Evolutionary conservation across 768 basidiomycete species (phyloP).

Genomic region (Russula sp.): DNA sequence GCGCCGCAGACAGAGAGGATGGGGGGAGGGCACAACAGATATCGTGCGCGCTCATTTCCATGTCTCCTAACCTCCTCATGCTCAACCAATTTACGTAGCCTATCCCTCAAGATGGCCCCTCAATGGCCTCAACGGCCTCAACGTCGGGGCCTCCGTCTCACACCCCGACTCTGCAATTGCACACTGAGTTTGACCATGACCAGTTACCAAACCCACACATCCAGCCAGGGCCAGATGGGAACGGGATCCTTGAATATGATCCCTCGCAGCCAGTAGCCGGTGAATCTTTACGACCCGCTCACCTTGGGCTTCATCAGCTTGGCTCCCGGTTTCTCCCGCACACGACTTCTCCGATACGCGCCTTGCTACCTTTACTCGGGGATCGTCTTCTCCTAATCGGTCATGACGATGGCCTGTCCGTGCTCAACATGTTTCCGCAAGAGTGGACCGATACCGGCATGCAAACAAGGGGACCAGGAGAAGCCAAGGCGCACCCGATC

Average conservation of each 20-base stretch:
- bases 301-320: conserved; percentile 69
- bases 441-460: conserved; percentile 52
- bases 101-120: conserved; percentile 16
- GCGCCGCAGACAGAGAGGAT: conserved; percentile 63
- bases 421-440: conserved; percentile 78
- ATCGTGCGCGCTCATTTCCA: conserved; percentile 25
- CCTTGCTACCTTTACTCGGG: conserved; percentile 65
- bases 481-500: conserved; percentile 62
- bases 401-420: conserved; percentile 75
- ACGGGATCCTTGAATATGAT: conserved; percentile 21
- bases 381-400: conserved; percentile 72
- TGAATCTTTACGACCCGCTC: conserved; percentile 57
- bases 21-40: conserved; percentile 51
- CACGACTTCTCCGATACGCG: conserved; percentile 68
- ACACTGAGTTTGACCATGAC: conserved; percentile 30
- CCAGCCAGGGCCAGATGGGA: too few species aligned
- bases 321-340: conserved; percentile 86
- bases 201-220: conserved; percentile 23
- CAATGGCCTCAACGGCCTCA: conserved; percentile 16
- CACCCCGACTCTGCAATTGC: conserved; percentile 30
- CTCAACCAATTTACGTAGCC: not conserved
- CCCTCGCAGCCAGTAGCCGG: conserved; percentile 43
- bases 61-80: conserved; percentile 3
- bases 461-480: conserved; percentile 57
- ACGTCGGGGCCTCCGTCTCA: conserved; percentile 8